Evolutionary conservation across 129 eudicot species (phyloP).

Genomic region (Helianthus annuus): DNA sequence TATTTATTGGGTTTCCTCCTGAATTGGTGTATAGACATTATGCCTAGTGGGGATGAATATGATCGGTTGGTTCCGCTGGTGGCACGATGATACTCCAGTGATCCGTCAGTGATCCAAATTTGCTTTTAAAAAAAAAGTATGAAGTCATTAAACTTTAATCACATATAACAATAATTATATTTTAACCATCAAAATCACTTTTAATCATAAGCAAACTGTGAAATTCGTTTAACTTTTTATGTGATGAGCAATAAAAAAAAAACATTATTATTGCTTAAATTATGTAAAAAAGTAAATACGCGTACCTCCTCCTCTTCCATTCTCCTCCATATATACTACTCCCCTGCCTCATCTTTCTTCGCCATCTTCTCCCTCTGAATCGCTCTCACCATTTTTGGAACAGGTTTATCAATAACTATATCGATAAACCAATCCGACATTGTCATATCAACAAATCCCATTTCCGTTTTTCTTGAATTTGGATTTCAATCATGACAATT

Average conservation of each 20-base stretch:
- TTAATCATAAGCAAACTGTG: neutral
- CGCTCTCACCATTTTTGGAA: constrained; percentile 25
- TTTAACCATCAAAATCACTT: neutral
- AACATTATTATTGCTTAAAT: constrained; percentile 3
- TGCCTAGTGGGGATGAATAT: too few relatives aligned
- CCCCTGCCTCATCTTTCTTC: constrained; percentile 47
- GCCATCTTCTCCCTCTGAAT: constrained; percentile 30
- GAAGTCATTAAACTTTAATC: neutral
- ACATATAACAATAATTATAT: neutral
- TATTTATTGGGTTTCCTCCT: too few relatives aligned
- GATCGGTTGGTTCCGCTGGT: too few relatives aligned
- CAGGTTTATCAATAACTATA: constrained; percentile 51
- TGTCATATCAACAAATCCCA: constrained; percentile 41
- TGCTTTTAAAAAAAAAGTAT: too few relatives aligned
- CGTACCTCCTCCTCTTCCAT: constrained; percentile 45
- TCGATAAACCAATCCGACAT: constrained; percentile 57
- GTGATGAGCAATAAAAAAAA: neutral
- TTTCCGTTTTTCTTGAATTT: neutral
- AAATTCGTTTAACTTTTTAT: neutral
- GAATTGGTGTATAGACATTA: too few relatives aligned
- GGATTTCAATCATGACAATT: constrained; percentile 30
- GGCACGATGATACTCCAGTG: too few relatives aligned
- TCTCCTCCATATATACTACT: constrained; percentile 58
- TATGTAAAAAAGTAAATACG: constrained; percentile 18
- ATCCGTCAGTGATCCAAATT: too few relatives aligned